Conservation (phyloP, 139 green algal genomes). For the Mesotaenium endlicherianum region DNA sequence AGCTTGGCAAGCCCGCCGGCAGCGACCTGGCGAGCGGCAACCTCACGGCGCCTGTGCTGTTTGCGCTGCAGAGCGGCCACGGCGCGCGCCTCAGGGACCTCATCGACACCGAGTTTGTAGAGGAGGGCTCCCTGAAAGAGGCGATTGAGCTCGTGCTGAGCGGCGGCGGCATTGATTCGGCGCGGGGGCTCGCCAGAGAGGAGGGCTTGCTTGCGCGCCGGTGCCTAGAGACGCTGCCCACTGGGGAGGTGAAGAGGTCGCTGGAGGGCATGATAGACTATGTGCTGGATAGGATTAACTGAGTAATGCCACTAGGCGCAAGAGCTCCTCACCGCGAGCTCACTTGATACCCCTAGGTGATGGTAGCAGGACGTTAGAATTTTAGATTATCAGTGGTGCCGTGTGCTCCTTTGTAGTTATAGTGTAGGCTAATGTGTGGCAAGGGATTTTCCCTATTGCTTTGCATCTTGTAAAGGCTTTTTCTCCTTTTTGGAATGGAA, state of each 20-base stretch:
- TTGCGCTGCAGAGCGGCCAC: constrained; percentile 69
- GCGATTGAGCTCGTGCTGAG: constrained; percentile 68
- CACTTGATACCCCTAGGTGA: too few relatives aligned
- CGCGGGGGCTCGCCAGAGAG: constrained; percentile 67
- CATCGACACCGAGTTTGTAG: constrained; percentile 70
- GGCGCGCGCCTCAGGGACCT: constrained; percentile 66
- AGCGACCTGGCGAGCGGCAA: constrained; percentile 95
- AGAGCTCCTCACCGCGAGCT: too few relatives aligned
- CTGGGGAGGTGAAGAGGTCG: constrained; percentile 71
- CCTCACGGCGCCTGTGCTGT: constrained; percentile 91
- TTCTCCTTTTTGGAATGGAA: too few relatives aligned
- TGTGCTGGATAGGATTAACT: too few relatives aligned
- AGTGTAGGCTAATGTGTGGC: too few relatives aligned
- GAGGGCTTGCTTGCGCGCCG: constrained; percentile 72
- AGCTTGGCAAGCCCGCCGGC: constrained; percentile 94
- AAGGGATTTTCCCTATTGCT: too few relatives aligned
- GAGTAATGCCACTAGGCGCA: too few relatives aligned
- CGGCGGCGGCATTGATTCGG: constrained; percentile 52
- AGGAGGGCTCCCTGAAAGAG: constrained; percentile 67
- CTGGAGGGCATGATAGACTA: constrained; percentile 92
- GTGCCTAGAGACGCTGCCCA: constrained; percentile 69
- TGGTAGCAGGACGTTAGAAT: too few relatives aligned
- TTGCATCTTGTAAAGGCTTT: too few relatives aligned
- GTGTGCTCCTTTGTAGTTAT: too few relatives aligned
- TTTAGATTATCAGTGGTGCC: too few relatives aligned